These are phyloP conservation scores for Pelargonium myrrhifolium DNA, from an alignment of 441 rosid species.

Conservation along the genomic window DNA sequence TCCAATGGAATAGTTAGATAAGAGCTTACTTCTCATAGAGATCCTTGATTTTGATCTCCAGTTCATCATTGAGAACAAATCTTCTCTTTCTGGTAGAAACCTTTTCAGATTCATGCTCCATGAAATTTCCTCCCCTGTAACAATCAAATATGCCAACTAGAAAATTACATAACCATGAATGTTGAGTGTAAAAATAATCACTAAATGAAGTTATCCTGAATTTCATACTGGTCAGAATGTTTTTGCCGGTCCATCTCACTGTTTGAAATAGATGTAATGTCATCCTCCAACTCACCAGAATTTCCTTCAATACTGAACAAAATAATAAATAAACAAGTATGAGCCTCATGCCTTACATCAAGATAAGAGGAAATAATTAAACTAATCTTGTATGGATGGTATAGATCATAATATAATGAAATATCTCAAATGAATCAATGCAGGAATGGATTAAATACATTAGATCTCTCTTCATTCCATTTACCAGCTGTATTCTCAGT, in stretches of 20 bases:
- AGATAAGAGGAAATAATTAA: not conserved
- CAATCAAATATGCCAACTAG: conserved; percentile 21
- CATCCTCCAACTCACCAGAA: conserved; percentile 22
- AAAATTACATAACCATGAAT: conserved; percentile 7
- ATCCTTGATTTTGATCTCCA: conserved; percentile 58
- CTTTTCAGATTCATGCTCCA: conserved; percentile 34
- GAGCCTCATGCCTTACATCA: not conserved
- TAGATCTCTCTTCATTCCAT: not conserved
- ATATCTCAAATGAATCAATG: not conserved
- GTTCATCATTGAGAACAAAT: conserved; percentile 49
- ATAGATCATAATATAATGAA: not conserved
- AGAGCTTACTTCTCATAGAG: conserved; percentile 64
- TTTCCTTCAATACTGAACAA: conserved; percentile 23
- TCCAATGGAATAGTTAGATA: conserved; percentile 4
- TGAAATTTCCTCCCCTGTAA: conserved; percentile 36
- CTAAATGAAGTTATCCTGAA: not conserved
- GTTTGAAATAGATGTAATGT: conserved; percentile 18
- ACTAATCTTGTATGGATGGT: not conserved
- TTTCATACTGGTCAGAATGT: conserved; percentile 22
- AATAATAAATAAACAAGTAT: conserved; percentile 7
- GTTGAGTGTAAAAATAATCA: not conserved
- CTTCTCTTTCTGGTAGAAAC: conserved; percentile 56
- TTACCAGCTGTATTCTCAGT: not conserved
- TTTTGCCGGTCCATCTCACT: conserved; percentile 19
- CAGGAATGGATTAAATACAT: not conserved